Evolutionary conservation across 2,329 filamentous ascomycete species (phyloP).

Genomic region (Neocatenulostroma microsporum): DNA sequence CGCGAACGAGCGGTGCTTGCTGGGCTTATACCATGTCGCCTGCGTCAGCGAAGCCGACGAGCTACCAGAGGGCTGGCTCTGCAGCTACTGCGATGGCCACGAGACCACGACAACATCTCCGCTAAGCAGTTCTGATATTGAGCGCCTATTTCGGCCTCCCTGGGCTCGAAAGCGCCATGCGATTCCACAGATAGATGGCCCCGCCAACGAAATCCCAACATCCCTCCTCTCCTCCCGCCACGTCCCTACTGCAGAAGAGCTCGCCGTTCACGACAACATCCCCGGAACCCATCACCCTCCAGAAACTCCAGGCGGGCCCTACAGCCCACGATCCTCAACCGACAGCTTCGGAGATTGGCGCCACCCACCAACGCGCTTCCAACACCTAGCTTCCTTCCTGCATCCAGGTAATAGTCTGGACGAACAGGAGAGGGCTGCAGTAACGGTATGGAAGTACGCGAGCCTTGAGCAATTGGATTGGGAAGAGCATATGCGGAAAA

Average conservation of each 20-base stretch:
- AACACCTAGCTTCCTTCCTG: conserved; percentile 16
- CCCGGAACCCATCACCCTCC: not conserved
- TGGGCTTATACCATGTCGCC: conserved; percentile 3
- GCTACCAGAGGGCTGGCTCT: not conserved
- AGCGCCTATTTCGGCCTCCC: no score
- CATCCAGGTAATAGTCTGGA: conserved; percentile 12
- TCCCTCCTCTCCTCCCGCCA: not conserved
- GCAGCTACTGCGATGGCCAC: not conserved
- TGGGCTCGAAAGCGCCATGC: no score
- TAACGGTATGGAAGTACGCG: conserved; percentile 18
- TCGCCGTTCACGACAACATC: not conserved
- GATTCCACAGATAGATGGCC: no score
- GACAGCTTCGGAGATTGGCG: conserved; percentile 13
- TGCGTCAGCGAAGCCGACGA: conserved; percentile 4
- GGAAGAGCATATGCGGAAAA: conserved; percentile 6
- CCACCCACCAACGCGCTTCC: conserved; percentile 14
- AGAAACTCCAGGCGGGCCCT: conserved; percentile 7
- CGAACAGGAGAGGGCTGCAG: conserved; percentile 12
- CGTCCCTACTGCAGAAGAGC: not conserved
- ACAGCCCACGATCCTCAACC: conserved; percentile 11
- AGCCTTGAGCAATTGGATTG: conserved; percentile 16
- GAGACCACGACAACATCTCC: not conserved
- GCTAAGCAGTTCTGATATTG: not conserved
- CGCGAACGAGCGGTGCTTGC: conserved; percentile 1
- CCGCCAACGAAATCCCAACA: no score